phyloP scores from a whole-genome alignment of 441 rosid species.

The Lepidium campestre region DNA sequence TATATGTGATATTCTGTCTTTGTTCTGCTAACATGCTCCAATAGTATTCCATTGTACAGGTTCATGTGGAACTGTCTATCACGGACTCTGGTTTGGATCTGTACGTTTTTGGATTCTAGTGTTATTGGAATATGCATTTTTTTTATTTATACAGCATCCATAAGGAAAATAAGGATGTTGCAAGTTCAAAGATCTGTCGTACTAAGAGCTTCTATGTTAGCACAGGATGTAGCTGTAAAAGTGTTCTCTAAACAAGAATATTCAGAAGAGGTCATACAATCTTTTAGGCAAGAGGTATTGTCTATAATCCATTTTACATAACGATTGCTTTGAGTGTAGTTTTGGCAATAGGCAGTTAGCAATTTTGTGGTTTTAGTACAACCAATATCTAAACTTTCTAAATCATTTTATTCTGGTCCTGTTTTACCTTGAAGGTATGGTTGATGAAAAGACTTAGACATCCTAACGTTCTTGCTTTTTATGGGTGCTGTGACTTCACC shows the following conservation, averaged over 20 bases:
- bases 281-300: slow-evolving; percentile 84
- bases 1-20: slow-evolving; percentile 7
- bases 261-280: slow-evolving; percentile 62
- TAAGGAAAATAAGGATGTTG: neutral
- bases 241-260: slow-evolving; percentile 94
- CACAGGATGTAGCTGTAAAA: slow-evolving; percentile 94
- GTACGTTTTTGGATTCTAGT: slow-evolving; percentile 63
- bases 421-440: slow-evolving; percentile 52
- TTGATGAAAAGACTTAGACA: slow-evolving; percentile 93
- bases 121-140: neutral
- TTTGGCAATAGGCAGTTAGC: slow-evolving; percentile 51
- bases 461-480: slow-evolving; percentile 89
- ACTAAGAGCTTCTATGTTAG: slow-evolving; percentile 13
- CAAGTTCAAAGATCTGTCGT: slow-evolving; percentile 1
- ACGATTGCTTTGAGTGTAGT: neutral
- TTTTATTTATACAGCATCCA: neutral
- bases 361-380: slow-evolving; percentile 28
- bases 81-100: slow-evolving; percentile 96
- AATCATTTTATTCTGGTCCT: neutral
- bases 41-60: slow-evolving; percentile 39
- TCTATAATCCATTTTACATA: neutral
- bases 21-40: slow-evolving; percentile 14
- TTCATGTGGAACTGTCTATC: slow-evolving; percentile 95
- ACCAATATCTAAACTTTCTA: slow-evolving; percentile 24
- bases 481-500: slow-evolving; percentile 96